Conservation (phyloP, 2,329 filamentous ascomycete genomes). For the Aureobasidium pullulans region DNA sequence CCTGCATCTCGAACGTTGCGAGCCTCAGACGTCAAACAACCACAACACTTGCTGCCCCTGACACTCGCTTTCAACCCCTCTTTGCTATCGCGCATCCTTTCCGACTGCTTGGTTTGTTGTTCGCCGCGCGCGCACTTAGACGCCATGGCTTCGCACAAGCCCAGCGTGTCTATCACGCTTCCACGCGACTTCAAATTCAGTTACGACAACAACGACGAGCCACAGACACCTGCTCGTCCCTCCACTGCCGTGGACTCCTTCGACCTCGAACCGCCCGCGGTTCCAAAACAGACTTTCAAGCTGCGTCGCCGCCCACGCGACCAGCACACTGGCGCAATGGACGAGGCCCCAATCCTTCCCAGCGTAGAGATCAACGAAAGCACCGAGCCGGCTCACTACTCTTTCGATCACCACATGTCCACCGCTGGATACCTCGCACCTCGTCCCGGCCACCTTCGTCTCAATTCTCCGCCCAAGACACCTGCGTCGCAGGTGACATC, state of each 20-base stretch:
- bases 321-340: constrained; percentile 20
- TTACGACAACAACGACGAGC: constrained; percentile 38
- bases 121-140: constrained; percentile 1
- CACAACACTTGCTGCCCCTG: not conserved
- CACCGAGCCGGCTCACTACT: constrained; percentile 22
- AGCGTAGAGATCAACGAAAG: constrained; percentile 44
- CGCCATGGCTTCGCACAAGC: constrained; percentile 9
- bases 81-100: not conserved
- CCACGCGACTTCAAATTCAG: constrained; percentile 45
- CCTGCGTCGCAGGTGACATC: constrained; percentile 34
- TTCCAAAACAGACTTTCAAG: constrained; percentile 41
- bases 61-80: constrained; percentile 4
- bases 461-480: constrained; percentile 43
- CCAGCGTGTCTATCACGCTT: constrained; percentile 37
- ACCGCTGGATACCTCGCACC: constrained; percentile 37
- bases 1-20: constrained; percentile 6
- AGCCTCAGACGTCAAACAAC: constrained; percentile 4
- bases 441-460: constrained; percentile 27
- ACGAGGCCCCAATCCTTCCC: constrained; percentile 34
- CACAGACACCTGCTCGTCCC: constrained; percentile 34
- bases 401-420: constrained; percentile 21
- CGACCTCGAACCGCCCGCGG: constrained; percentile 32
- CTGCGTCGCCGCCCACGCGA: constrained; percentile 39
- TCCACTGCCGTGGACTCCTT: constrained; percentile 13
- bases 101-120: constrained; percentile 10